Percentiles rank a stretch among this genome's conserved stretches.
phyloP scores from a whole-genome alignment of 441 rosid species.

The Kokia cookei region DNA sequence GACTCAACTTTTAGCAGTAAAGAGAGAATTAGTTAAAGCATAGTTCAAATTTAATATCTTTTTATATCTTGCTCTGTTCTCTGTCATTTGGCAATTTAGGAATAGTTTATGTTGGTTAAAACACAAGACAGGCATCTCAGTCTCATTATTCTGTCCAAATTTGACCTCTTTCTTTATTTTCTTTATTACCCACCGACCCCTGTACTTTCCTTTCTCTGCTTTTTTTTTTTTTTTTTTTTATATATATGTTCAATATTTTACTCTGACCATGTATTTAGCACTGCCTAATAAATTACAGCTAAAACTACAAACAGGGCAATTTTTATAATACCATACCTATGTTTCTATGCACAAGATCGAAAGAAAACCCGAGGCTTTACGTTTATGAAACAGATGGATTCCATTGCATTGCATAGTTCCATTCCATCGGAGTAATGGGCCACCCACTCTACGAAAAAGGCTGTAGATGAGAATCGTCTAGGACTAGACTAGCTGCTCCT shows the following conservation, averaged over 20 bases:
- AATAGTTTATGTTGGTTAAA: background rate
- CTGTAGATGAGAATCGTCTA: background rate
- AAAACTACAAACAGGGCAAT: background rate
- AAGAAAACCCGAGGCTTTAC: background rate
- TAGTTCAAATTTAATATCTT: background rate
- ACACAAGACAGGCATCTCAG: background rate
- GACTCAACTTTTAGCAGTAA: slow-evolving; percentile 10
- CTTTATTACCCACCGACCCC: background rate
- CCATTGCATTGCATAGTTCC: background rate
- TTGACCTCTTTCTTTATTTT: background rate
- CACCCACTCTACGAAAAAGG: slow-evolving; percentile 5
- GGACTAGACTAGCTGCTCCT: background rate
- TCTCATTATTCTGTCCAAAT: background rate
- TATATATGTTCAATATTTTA: background rate
- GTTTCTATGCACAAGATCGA: background rate
- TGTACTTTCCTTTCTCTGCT: background rate
- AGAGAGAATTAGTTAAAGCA: slow-evolving; percentile 7
- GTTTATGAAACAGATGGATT: background rate
- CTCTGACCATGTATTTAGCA: background rate
- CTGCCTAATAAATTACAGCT: background rate
- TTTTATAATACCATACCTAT: background rate
- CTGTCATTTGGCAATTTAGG: background rate
- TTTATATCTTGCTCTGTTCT: background rate
- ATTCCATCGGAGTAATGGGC: slow-evolving; percentile 11
- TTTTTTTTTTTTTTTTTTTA: background rate